Evolutionary conservation across 352 stramenopile genomes (phyloP), one percentile per base, ranked within the genome.

Genomic region (Phytophthora chlamydospora): DNA sequence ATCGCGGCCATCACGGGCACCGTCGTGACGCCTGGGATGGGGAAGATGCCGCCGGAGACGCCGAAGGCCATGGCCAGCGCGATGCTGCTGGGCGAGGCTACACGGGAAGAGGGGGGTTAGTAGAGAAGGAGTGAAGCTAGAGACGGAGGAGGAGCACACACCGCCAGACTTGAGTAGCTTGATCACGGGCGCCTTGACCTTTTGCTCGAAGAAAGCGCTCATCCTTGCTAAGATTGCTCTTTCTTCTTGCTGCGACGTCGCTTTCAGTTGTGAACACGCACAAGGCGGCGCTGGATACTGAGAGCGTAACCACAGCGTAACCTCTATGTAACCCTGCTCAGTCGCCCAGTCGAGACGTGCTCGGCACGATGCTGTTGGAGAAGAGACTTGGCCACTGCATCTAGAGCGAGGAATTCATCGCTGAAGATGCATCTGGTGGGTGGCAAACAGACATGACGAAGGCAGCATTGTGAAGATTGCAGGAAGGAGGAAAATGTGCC

Each of bases 31-130:
- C 85, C 85, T 32, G 83, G 83, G 43, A 94, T 79, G n/a, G 85
- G 85, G 57, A 94, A 92, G 29, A 94, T 80, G 21, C 85, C 81
- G 27, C 80, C 83, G 9, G 82, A 89, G 43, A 89, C 67, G 40
- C 84, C 84, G 67, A 93, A 91, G 10, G 84, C 80, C 81, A 93
- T 90, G 35, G 84, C 81, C 17, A 91, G 57, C 12, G 82, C 84
- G 51, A 93, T 87, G 66, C 82, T 91, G 41, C 76, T 68, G 8
- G 84, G 80, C 1, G 84, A 91, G 6, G 83, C 84, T 93, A 71
- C 68, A 76, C 33, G n/a, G 12, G 8, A 21, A 52, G 0, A 36
- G 11, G 13, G 38, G 48, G 10, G n/a, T 50, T 24, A 68, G 29
- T 32, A 48, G 27, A 31, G 17, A 16, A 58, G 17, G 4, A 53